phyloP scores from a whole-genome alignment of 176 grass and related monocot genomes.

The Aegilops umbellulata region DNA sequence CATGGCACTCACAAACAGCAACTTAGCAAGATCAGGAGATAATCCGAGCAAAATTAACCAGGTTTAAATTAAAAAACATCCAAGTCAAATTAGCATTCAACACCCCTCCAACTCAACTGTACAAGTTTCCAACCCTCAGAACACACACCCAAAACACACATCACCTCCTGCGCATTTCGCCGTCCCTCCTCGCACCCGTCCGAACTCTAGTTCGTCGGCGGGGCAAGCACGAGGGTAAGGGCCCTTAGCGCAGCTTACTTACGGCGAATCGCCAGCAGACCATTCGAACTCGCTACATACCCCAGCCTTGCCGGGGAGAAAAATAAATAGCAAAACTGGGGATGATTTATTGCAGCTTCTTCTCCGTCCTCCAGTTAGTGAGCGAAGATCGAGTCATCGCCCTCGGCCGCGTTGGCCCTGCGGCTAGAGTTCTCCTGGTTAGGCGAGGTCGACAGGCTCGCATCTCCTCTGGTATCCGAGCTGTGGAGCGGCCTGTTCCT shows the following conservation, averaged over 20 bases:
- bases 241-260: neutral
- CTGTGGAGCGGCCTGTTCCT: slow-evolving; percentile 38
- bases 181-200: neutral
- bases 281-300: neutral
- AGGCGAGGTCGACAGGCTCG: slow-evolving; percentile 24
- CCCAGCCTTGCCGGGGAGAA: neutral
- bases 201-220: neutral
- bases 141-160: neutral
- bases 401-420: neutral
- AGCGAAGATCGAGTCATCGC: slow-evolving; percentile 12
- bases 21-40: neutral
- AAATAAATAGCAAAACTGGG: slow-evolving; percentile 43
- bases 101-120: slow-evolving; percentile 31
- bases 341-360: slow-evolving; percentile 31
- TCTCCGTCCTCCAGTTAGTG: slow-evolving; percentile 17
- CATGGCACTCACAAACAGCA: neutral
- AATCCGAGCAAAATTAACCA: neutral
- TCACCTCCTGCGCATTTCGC: neutral
- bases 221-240: neutral
- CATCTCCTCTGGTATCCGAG: slow-evolving; percentile 38
- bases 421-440: slow-evolving; percentile 25
- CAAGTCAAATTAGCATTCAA: neutral
- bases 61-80: neutral
- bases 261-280: slow-evolving; percentile 13
- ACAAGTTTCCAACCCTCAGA: neutral